Percentiles rank a stretch among this genome's conserved stretches.
phyloP scores from a whole-genome alignment of 2,329 filamentous ascomycete species.

The Cladophialophora yegresii region DNA sequence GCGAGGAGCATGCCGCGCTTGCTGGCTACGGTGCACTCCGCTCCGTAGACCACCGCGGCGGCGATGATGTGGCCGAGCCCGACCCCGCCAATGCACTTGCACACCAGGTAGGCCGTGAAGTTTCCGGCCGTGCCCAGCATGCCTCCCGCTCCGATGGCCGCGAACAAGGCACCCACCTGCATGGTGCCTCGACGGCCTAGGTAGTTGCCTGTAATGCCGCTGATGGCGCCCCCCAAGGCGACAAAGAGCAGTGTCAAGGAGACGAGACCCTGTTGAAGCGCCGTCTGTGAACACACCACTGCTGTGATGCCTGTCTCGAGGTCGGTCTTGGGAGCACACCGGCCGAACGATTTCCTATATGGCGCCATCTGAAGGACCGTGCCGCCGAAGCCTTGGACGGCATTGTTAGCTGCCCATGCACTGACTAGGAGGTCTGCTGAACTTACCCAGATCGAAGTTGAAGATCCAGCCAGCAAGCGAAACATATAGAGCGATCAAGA shows the following conservation, averaged over 20 bases:
- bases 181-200: conserved; percentile 65
- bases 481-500: conserved; percentile 15
- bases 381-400: conserved; percentile 5
- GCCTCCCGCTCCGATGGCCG: conserved; percentile 65
- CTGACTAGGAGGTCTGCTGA: neutral
- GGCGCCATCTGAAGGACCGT: conserved; percentile 18
- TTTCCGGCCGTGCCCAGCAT: conserved; percentile 41
- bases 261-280: conserved; percentile 39
- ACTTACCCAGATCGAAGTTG: conserved; percentile 19
- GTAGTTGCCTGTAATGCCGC: conserved; percentile 61
- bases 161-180: conserved; percentile 62
- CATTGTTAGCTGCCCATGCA: neutral
- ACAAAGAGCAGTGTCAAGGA: conserved; percentile 39
- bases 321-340: conserved; percentile 5
- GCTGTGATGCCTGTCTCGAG: conserved; percentile 3
- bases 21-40: conserved; percentile 54
- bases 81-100: conserved; percentile 52
- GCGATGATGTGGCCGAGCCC: conserved; percentile 42
- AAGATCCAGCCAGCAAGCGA: conserved; percentile 18
- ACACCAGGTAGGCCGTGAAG: conserved; percentile 44
- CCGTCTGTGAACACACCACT: conserved; percentile 19
- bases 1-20: conserved; percentile 55
- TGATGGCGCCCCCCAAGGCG: conserved; percentile 45
- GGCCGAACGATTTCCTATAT: conserved; percentile 17
- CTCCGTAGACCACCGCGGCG: conserved; percentile 56